These are phyloP conservation scores for Laguncularia racemosa DNA, from an alignment of 345 rosid genomes.

Conservation along the genomic window DNA sequence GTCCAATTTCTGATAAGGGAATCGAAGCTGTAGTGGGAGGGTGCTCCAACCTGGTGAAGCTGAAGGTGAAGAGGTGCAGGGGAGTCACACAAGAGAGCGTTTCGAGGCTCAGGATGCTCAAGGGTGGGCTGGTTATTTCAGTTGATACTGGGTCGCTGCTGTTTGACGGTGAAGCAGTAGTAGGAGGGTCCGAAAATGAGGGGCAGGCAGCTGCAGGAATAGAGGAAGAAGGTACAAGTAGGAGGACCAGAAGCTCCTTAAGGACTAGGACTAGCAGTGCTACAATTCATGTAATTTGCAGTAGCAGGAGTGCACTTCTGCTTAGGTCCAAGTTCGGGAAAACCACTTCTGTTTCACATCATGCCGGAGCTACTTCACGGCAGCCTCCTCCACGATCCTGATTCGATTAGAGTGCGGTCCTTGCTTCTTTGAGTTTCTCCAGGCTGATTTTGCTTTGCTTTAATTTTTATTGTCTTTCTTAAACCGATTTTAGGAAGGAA, in stretches of 20 bases:
- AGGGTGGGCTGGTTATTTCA: constrained; percentile 20
- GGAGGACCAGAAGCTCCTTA: background rate
- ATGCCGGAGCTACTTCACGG: no score
- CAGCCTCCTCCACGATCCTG: no score
- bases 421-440: no score
- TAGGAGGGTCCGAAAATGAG: background rate
- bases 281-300: constrained; percentile 22
- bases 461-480: no score
- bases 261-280: constrained; percentile 3
- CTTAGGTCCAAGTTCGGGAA: constrained; percentile 24
- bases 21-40: constrained; percentile 29
- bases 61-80: constrained; percentile 43
- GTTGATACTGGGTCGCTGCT: constrained; percentile 20
- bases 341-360: background rate
- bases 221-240: background rate
- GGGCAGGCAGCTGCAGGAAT: constrained; percentile 2
- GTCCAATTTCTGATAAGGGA: constrained; percentile 32
- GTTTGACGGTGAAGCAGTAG: constrained; percentile 5
- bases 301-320: constrained; percentile 25
- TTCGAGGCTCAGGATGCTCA: constrained; percentile 9
- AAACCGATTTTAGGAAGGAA: no score
- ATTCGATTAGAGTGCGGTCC: no score
- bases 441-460: no score
- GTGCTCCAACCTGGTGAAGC: constrained; percentile 31
- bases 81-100: constrained; percentile 20